A percentile compares a stretch with the other conserved stretches of the same genome.
These are phyloP conservation scores for Dicorynia guianensis DNA, from an alignment of 306 rosid species.

Conservation along the genomic window DNA sequence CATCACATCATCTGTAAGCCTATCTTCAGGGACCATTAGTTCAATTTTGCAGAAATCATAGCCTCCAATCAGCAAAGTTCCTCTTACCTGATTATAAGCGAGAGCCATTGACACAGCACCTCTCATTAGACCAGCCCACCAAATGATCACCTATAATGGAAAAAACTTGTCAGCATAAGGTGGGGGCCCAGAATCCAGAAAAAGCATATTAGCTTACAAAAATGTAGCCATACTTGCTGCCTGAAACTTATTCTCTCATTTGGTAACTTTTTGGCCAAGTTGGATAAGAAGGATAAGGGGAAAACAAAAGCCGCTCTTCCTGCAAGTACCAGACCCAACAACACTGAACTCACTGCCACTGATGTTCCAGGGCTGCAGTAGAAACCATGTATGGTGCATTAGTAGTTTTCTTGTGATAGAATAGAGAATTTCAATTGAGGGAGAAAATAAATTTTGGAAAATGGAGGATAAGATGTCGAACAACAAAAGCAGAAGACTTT, in stretches of 20 bases:
- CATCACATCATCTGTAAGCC: slow-evolving; percentile 1
- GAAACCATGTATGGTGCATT: slow-evolving; percentile 35
- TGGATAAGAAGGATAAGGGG: slow-evolving; percentile 82
- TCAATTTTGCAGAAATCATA: background rate
- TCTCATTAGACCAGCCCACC: slow-evolving; percentile 99
- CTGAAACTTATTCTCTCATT: slow-evolving; percentile 63
- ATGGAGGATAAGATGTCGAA: background rate
- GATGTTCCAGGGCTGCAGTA: slow-evolving; percentile 91
- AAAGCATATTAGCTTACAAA: slow-evolving; percentile 5
- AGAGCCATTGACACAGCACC: slow-evolving; percentile 98
- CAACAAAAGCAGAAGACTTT: background rate
- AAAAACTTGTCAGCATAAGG: slow-evolving; percentile 41
- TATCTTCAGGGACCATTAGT: slow-evolving; percentile 7
- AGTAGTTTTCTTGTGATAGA: slow-evolving; percentile 10
- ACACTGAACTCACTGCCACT: slow-evolving; percentile 79
- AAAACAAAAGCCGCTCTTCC: slow-evolving; percentile 97
- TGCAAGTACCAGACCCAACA: slow-evolving; percentile 72
- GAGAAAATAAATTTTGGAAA: background rate
- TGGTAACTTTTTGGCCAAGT: slow-evolving; percentile 68
- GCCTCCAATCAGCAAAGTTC: slow-evolving; percentile 10
- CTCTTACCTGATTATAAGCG: slow-evolving; percentile 91
- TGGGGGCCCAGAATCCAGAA: slow-evolving; percentile 24
- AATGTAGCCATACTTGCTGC: slow-evolving; percentile 71
- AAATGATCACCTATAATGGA: slow-evolving; percentile 77
- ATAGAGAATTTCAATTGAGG: background rate